Evolutionary conservation across 352 stramenopile genomes (phyloP).

Genomic region (Pythium pyrilobum): DNA sequence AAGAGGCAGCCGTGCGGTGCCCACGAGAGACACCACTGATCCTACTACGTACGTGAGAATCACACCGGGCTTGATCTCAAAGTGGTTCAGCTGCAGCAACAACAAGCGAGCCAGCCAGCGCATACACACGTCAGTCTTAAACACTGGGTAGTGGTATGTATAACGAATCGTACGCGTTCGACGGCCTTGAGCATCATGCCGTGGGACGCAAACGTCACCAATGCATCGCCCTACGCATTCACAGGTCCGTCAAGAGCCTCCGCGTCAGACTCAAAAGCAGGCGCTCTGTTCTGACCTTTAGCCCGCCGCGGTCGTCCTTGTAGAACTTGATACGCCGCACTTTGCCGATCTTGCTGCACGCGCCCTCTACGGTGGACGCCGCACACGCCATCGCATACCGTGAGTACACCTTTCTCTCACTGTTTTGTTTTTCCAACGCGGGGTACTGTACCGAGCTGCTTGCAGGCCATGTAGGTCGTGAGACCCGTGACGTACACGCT

Average conservation of each 20-base stretch:
- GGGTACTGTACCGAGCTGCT: slow-evolving; percentile 53
- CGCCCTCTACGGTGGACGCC: slow-evolving; percentile 32
- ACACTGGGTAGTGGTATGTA: no score
- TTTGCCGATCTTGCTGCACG: slow-evolving; percentile 71
- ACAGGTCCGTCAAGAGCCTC: no score
- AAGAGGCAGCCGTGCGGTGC: no score
- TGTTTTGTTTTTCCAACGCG: neutral
- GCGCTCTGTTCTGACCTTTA: slow-evolving; percentile 43
- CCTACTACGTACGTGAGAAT: slow-evolving; percentile 58
- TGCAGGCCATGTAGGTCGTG: slow-evolving; percentile 76
- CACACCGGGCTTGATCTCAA: slow-evolving; percentile 83
- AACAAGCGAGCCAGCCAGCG: no score
- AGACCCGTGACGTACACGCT: slow-evolving; percentile 80
- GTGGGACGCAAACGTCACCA: slow-evolving; percentile 76
- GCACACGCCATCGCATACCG: neutral
- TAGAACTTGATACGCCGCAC: slow-evolving; percentile 86
- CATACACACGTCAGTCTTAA: no score
- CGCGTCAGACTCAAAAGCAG: neutral
- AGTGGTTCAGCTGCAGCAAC: slow-evolving; percentile 53
- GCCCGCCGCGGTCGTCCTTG: slow-evolving; percentile 64
- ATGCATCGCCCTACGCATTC: slow-evolving; percentile 57
- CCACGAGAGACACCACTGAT: no score
- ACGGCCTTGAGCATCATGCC: slow-evolving; percentile 61
- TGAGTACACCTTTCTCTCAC: no score
- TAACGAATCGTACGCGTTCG: slow-evolving; percentile 37